Evolutionary conservation across 192 early-diverging fungal genomes (phyloP), one percentile per base, ranked within the genome.

Genomic region (Cladochytrium replicatum): DNA sequence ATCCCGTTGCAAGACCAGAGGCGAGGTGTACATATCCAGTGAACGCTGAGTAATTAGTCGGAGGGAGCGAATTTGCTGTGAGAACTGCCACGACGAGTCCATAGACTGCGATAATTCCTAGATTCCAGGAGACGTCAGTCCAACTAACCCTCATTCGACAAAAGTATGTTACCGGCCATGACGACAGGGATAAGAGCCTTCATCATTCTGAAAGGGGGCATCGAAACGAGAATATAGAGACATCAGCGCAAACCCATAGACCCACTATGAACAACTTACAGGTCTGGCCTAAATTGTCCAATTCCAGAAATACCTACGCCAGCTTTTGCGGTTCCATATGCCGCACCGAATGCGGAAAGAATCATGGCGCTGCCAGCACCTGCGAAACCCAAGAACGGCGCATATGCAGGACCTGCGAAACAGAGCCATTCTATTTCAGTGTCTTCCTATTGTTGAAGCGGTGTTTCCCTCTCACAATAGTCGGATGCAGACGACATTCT

Each of bases 101-200:
- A 71, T 99, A 99, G 61, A 99, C 90, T 65, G 84, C 93, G 57
- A 99, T 89, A 69, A 99, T 99, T 88, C 96, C 95, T 58, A 84
- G 27, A 11, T 32, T 29, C n/a, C n/a, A 53, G 26, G 0, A 32
- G 22, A 6, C 26, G 30, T 30, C 26, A n/a, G n/a, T 8, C 31
- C n/a, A n/a, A n/a, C n/a, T n/a, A n/a, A n/a, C n/a, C n/a, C n/a
- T n/a, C n/a, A n/a, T n/a, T n/a, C n/a, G n/a, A 45, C 24, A 17
- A 64, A 28, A 21, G 9, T n/a, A n/a, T 29, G n/a, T 11, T 28
- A 31, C 17, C 23, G 28, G 19, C 89, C 92, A 95, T 95, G 57
- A 98, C 85, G 43, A 95, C 88, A 11, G 91, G 91, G 44, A 98
- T 83, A 49, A 92, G 78, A 34, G 81, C 74, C 60, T 74, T 77